Conservation (phyloP, 257 asterid species). For the Solanum neorickii region DNA sequence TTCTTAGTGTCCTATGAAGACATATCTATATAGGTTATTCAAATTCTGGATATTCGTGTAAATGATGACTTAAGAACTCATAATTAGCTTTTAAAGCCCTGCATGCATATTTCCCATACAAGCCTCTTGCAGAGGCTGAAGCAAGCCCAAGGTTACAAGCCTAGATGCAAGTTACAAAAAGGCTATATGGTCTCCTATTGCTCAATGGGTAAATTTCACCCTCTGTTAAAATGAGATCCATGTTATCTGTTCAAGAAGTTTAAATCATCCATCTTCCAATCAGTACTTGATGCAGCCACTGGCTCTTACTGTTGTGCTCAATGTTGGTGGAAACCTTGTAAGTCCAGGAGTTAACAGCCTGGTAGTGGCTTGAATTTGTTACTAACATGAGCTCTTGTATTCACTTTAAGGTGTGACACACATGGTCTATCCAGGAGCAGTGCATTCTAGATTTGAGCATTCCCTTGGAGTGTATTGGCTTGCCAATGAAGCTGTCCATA, state of each 20-base stretch:
- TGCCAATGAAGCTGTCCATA: conserved; percentile 76
- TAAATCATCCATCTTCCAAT: background rate
- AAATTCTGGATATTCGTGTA: background rate
- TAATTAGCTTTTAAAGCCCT: background rate
- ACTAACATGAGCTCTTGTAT: background rate
- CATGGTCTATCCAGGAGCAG: conserved; percentile 96
- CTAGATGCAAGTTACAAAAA: background rate
- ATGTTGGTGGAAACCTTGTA: background rate
- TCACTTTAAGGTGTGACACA: conserved; percentile 54
- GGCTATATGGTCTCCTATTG: background rate
- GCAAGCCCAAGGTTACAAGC: background rate
- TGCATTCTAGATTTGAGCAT: conserved; percentile 56
- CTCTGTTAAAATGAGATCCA: background rate
- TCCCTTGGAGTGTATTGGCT: conserved; percentile 97
- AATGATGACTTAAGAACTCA: background rate
- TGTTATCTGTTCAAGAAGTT: background rate
- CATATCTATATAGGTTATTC: background rate
- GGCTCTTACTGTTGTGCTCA: background rate
- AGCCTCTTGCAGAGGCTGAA: background rate
- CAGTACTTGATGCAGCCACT: background rate
- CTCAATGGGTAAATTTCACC: background rate
- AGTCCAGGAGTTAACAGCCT: background rate
- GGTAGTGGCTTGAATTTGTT: background rate
- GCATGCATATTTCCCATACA: background rate
- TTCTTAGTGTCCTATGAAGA: background rate